phyloP scores from a whole-genome alignment of 2,329 filamentous ascomycete species.

The Scedosporium aurantiacum region DNA sequence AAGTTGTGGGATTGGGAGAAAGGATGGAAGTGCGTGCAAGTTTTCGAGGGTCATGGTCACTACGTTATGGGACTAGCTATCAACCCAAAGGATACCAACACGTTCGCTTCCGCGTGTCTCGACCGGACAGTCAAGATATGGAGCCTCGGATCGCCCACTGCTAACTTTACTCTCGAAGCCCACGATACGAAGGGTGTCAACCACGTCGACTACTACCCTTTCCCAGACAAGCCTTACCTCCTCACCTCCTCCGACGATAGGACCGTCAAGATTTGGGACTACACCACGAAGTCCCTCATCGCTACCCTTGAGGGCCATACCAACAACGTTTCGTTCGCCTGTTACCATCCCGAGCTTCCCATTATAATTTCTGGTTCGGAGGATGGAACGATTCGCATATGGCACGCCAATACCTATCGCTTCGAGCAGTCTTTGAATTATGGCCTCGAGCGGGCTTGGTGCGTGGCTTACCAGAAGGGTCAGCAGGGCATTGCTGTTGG shows the following conservation, averaged over 20 bases:
- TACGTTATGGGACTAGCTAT: slow-evolving; percentile 96
- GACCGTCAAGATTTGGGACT: slow-evolving; percentile 98
- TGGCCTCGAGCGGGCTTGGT: slow-evolving; percentile 92
- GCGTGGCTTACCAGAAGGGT: slow-evolving; percentile 88
- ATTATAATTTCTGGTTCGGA: slow-evolving; percentile 97
- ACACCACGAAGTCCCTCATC: slow-evolving; percentile 95
- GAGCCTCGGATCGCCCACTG: slow-evolving; percentile 85
- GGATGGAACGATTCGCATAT: slow-evolving; percentile 94
- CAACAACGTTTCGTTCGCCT: slow-evolving; percentile 95
- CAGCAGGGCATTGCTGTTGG: slow-evolving; percentile 91
- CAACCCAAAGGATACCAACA: slow-evolving; percentile 95
- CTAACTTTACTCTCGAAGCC: slow-evolving; percentile 94
- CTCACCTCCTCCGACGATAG: slow-evolving; percentile 94
- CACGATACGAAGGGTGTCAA: slow-evolving; percentile 98
- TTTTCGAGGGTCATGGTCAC: slow-evolving; percentile 92
- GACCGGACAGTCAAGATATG: slow-evolving; percentile 92
- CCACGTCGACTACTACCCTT: slow-evolving; percentile 82
- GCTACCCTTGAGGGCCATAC: slow-evolving; percentile 94
- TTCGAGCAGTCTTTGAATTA: slow-evolving; percentile 95
- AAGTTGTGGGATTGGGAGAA: slow-evolving; percentile 99
- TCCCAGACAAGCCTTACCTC: slow-evolving; percentile 71
- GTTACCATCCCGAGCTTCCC: slow-evolving; percentile 92
- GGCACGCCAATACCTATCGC: slow-evolving; percentile 96
- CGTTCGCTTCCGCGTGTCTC: slow-evolving; percentile 82
- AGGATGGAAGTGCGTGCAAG: slow-evolving; percentile 92